Base-by-base conservation (phyloP, 2,329 filamentous ascomycete species). In the Stromatinia cepivora region DNA sequence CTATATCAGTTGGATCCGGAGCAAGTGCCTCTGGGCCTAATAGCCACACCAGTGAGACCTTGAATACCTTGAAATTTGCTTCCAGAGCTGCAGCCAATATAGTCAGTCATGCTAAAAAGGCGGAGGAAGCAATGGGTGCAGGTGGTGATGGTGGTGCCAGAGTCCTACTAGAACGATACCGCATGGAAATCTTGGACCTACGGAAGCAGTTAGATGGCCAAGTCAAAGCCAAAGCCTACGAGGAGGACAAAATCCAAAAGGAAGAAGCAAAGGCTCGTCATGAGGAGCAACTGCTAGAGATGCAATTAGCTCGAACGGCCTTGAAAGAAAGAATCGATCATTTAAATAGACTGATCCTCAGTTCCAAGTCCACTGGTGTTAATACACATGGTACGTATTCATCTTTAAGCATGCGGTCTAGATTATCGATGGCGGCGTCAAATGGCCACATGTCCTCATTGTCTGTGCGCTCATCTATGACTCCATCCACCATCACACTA, bases 321-420 rank as follows among this genome's bases (percentile, higher is more conserved):
- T 82, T 99, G 67, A 99, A 98, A 79, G 95, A 99, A 82, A 90
- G 95, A 42, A 99, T 99, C 75, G 94, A 97, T 78, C 95, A 99
- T 80, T 84, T 99, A 59, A 99, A 98, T 80, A 90, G 94, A 61
- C 84, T 99, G 63, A 98, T 99, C 73, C 82, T 99, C 70, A 97
- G 93, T 79, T 98, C 94, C 22, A 97, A 97, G 79, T 98, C 94
- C 7, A 91, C 92, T 8, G 95, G 95, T 7, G 95, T 99, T 68
- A 99, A 99, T 79, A 85, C 84, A 45, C 90, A 89, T 73, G 89
- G 90, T 31, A 88, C 89, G 1, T 88, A 89, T 74, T 92, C 89
- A 74, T 86, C 89, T 1, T 82, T 93, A 71, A 85, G 89, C 69
- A 84, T 85, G 74, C 86, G 91, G 73, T 84, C 85, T 13, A 84